phyloP scores from a whole-genome alignment of 2,329 filamentous ascomycete genomes.

The Botryotinia calthae region DNA sequence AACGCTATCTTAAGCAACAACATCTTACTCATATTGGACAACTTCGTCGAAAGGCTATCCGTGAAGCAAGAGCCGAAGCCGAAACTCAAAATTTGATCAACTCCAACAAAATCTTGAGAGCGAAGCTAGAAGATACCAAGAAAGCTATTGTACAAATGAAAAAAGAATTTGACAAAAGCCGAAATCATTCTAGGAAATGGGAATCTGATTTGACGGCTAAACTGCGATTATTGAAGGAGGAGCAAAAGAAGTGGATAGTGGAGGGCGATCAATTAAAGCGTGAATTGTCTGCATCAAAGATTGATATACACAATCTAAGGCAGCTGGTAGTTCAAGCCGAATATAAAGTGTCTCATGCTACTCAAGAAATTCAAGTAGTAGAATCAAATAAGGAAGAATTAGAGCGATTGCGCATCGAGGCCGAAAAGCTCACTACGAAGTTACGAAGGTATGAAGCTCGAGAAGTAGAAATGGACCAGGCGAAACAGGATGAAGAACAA shows the following conservation, averaged over 20 bases:
- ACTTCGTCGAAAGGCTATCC: slow-evolving; percentile 69
- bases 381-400: slow-evolving; percentile 61
- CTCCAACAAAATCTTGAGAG: slow-evolving; percentile 69
- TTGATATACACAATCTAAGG: slow-evolving; percentile 63
- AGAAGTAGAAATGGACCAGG: slow-evolving; percentile 57
- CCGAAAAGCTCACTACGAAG: slow-evolving; percentile 57
- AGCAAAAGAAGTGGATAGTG: slow-evolving; percentile 61
- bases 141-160: slow-evolving; percentile 67
- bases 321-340: slow-evolving; percentile 67
- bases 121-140: slow-evolving; percentile 70
- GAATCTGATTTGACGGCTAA: slow-evolving; percentile 69
- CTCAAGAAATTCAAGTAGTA: slow-evolving; percentile 62
- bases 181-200: slow-evolving; percentile 73
- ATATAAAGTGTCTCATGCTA: slow-evolving; percentile 61
- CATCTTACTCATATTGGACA: slow-evolving; percentile 80
- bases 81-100: slow-evolving; percentile 80
- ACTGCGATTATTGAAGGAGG: slow-evolving; percentile 64
- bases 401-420: slow-evolving; percentile 56
- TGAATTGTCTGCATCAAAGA: slow-evolving; percentile 56
- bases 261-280: slow-evolving; percentile 57
- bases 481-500: slow-evolving; percentile 56
- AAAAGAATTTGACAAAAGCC: slow-evolving; percentile 69
- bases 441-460: slow-evolving; percentile 63
- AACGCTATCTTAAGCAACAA: slow-evolving; percentile 79
- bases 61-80: slow-evolving; percentile 74